These are phyloP conservation scores for Fusarium falciforme DNA, from an alignment of 2,329 filamentous ascomycete genomes.

Conservation along the genomic window DNA sequence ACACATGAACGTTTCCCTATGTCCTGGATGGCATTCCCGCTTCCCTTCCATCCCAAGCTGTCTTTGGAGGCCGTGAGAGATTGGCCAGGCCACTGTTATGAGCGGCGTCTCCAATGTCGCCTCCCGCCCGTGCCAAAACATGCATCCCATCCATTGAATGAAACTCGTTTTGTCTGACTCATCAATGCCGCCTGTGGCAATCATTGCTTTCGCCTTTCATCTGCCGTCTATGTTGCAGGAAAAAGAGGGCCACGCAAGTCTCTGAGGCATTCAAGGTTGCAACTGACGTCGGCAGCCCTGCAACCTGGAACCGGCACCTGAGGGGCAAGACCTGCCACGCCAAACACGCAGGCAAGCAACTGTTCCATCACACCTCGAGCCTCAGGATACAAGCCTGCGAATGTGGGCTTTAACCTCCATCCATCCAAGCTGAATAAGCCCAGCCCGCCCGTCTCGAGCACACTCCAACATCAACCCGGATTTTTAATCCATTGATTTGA, in stretches of 20 bases:
- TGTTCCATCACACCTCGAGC: constrained; percentile 25
- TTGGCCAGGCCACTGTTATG: neutral
- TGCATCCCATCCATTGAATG: neutral
- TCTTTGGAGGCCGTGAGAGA: neutral
- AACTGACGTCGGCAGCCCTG: constrained; percentile 33
- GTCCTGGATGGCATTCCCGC: neutral
- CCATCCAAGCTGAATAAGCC: neutral
- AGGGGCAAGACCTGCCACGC: constrained; percentile 36
- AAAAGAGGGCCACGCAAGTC: neutral
- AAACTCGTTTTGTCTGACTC: constrained; percentile 2
- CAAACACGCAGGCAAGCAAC: constrained; percentile 12
- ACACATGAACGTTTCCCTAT: constrained; percentile 30
- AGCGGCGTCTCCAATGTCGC: neutral
- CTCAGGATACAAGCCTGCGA: constrained; percentile 38
- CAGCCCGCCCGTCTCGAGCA: constrained; percentile 6
- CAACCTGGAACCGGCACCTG: constrained; percentile 14
- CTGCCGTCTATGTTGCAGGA: neutral
- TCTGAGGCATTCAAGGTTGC: constrained; percentile 2
- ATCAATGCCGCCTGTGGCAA: neutral
- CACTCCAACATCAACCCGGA: constrained; percentile 5
- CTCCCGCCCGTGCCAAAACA: neutral
- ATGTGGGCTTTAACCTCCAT: constrained; percentile 11
- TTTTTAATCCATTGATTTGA: neutral
- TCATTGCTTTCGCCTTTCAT: neutral
- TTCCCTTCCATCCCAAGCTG: neutral